phyloP scores from a whole-genome alignment of 768 basidiomycete species.

The Chalciporus piperatus region DNA sequence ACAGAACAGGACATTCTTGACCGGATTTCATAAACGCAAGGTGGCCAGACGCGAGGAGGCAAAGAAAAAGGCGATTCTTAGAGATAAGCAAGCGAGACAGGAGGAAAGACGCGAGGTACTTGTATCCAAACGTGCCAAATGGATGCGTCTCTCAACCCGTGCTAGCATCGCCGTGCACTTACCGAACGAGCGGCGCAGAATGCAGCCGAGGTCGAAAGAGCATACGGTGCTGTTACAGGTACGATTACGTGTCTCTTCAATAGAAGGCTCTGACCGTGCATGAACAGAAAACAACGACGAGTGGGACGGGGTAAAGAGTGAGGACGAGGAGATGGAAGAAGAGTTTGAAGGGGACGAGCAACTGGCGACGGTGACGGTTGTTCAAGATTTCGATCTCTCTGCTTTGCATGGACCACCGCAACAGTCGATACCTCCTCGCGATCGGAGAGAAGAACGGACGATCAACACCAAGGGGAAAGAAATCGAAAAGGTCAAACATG shows the following conservation, averaged over 20 bases:
- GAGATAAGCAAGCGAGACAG: constrained; percentile 72
- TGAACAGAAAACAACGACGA: constrained; percentile 37
- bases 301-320: constrained; percentile 44
- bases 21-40: constrained; percentile 93
- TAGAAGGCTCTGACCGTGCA: constrained; percentile 12
- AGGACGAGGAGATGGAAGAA: constrained; percentile 45
- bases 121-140: constrained; percentile 18
- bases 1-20: constrained; percentile 73
- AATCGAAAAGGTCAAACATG: constrained; percentile 6
- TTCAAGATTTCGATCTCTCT: constrained; percentile 86
- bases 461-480: constrained; percentile 17
- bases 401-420: constrained; percentile 43
- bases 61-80: constrained; percentile 67
- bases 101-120: constrained; percentile 76
- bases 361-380: constrained; percentile 85
- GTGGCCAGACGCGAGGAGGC: constrained; percentile 77
- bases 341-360: constrained; percentile 84
- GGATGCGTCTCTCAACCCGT: constrained; percentile 11
- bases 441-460: background rate
- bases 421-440: background rate
- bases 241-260: constrained; percentile 9
- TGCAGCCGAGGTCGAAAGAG: constrained; percentile 71
- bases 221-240: constrained; percentile 58
- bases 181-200: constrained; percentile 78
- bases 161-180: constrained; percentile 73